These are phyloP conservation scores for Rutstroemia sp. DNA, from an alignment of 2,329 filamentous ascomycete species.

Conservation along the genomic window DNA sequence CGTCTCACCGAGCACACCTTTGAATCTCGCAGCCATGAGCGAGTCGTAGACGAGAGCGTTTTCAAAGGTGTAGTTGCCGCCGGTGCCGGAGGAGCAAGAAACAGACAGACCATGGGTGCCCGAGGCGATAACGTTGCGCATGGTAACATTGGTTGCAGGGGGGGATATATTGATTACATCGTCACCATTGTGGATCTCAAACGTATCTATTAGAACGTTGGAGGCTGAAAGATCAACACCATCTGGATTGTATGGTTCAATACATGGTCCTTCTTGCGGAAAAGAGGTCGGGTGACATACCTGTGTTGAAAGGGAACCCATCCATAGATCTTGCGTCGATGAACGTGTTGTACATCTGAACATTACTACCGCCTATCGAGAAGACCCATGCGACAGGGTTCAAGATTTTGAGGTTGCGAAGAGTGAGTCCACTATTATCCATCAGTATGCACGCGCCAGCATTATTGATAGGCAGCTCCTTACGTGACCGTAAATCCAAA, in stretches of 20 bases:
- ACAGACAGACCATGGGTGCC: constrained; percentile 1
- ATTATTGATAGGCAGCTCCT: background rate
- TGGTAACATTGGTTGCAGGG: background rate
- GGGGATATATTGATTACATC: constrained; percentile 3
- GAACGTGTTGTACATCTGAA: background rate
- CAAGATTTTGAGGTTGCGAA: constrained; percentile 4
- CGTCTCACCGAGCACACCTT: background rate
- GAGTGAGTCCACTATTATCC: background rate
- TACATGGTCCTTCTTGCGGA: background rate
- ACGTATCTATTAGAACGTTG: constrained; percentile 1
- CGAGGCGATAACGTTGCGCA: constrained; percentile 3
- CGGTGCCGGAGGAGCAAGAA: background rate
- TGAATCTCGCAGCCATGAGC: constrained; percentile 4
- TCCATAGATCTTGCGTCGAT: constrained; percentile 2
- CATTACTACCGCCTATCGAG: constrained; percentile 3
- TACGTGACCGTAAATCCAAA: constrained; percentile 1
- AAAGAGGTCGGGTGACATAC: background rate
- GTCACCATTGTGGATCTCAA: constrained; percentile 7
- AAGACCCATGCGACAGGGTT: constrained; percentile 4
- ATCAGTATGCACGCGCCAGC: background rate
- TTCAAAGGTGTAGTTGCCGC: constrained; percentile 1
- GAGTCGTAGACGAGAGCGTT: constrained; percentile 2
- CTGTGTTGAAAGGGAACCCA: constrained; percentile 1
- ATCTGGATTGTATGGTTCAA: background rate
- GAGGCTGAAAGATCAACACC: constrained; percentile 2